Conservation (phyloP, 768 basidiomycete species). For the Trametes gibbosa region DNA sequence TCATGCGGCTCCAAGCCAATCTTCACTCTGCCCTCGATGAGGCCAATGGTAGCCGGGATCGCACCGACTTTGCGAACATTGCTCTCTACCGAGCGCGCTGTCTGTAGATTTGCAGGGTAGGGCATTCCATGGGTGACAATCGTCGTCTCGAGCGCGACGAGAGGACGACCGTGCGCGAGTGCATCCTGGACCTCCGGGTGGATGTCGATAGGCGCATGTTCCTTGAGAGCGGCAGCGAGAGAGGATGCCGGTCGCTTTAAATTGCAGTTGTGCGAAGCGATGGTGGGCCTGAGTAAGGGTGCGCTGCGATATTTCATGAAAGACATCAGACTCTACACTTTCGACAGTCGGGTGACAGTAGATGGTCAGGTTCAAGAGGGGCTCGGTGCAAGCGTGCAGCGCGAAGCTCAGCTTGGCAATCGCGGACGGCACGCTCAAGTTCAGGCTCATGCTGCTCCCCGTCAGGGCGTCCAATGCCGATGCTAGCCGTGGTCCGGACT, state of each 20-base stretch:
- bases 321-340: slow-evolving; percentile 4
- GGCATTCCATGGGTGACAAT: slow-evolving; percentile 94
- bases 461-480: neutral
- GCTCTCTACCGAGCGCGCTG: slow-evolving; percentile 66
- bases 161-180: slow-evolving; percentile 55
- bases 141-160: slow-evolving; percentile 91
- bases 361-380: neutral
- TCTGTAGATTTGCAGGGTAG: slow-evolving; percentile 70
- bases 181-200: slow-evolving; percentile 86
- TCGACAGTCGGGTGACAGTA: neutral
- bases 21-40: slow-evolving; percentile 81
- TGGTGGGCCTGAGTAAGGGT: slow-evolving; percentile 9
- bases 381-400: neutral
- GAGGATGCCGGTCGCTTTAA: slow-evolving; percentile 16
- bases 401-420: neutral
- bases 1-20: slow-evolving; percentile 71
- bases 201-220: slow-evolving; percentile 50
- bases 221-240: slow-evolving; percentile 23
- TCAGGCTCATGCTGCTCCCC: neutral
- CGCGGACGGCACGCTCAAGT: neutral
- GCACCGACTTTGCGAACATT: slow-evolving; percentile 73
- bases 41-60: slow-evolving; percentile 88
- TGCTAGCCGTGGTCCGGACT: neutral
- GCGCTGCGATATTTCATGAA: slow-evolving; percentile 17
- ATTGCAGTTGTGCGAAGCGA: slow-evolving; percentile 1